Percentiles rank a stretch among this genome's conserved stretches.
phyloP scores from a whole-genome alignment of 1,284 basidiomycete species.

The Malassezia slooffiae region DNA sequence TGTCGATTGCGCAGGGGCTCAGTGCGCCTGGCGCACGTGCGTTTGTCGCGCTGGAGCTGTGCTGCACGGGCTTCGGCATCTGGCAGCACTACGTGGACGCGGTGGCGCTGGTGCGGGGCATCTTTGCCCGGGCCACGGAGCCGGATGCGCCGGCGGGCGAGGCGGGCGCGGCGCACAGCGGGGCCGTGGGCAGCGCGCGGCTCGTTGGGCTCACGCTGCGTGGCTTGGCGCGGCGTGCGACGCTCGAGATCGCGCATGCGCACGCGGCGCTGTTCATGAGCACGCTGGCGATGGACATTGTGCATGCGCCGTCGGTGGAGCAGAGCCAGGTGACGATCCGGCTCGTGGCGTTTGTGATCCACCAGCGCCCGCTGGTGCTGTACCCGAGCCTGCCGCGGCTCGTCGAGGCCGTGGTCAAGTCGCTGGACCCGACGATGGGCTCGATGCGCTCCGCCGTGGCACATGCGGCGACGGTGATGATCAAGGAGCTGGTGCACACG shows the following conservation, averaged over 20 bases:
- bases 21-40: slow-evolving; percentile 52
- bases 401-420: slow-evolving; percentile 91
- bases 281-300: slow-evolving; percentile 78
- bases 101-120: slow-evolving; percentile 70
- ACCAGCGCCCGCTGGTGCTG: slow-evolving; percentile 72
- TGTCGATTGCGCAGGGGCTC: slow-evolving; percentile 55
- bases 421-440: slow-evolving; percentile 78
- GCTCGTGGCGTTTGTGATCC: slow-evolving; percentile 82
- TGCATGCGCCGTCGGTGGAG: slow-evolving; percentile 65
- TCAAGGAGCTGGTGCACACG: slow-evolving; percentile 61
- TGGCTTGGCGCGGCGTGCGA: slow-evolving; percentile 59
- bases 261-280: slow-evolving; percentile 90
- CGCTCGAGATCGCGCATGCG: slow-evolving; percentile 69
- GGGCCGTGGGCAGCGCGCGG: neutral
- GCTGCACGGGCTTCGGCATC: slow-evolving; percentile 74
- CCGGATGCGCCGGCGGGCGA: slow-evolving; percentile 53
- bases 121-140: slow-evolving; percentile 71
- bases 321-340: slow-evolving; percentile 82
- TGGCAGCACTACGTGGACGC: slow-evolving; percentile 93
- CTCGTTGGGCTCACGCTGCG: slow-evolving; percentile 19
- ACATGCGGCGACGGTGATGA: slow-evolving; percentile 81
- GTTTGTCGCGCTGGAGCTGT: slow-evolving; percentile 70
- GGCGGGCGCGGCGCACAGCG: neutral
- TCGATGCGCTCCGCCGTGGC: slow-evolving; percentile 73
- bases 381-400: slow-evolving; percentile 74